Conservation (phyloP, 352 stramenopile species). For the Phytopythium sindhum region DNA sequence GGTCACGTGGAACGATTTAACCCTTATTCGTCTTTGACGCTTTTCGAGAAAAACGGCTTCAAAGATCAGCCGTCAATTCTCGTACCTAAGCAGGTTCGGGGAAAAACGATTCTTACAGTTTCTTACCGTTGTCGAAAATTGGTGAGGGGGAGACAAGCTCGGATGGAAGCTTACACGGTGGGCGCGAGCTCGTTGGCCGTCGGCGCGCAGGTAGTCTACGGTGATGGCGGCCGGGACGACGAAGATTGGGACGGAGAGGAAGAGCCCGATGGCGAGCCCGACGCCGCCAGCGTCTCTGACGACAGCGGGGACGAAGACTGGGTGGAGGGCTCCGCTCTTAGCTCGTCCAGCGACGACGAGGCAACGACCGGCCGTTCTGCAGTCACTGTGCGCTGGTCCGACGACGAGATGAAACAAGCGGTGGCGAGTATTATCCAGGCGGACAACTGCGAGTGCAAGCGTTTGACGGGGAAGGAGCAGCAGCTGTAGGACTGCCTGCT, state of each 20-base stretch:
- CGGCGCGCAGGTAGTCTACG: too few species aligned
- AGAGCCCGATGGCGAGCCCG: background rate
- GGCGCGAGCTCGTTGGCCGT: too few species aligned
- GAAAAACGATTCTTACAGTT: background rate
- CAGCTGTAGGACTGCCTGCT: background rate
- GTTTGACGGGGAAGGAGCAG: background rate
- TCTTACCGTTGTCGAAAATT: conserved; percentile 8
- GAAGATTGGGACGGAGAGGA: too few species aligned
- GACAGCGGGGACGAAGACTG: conserved; percentile 5
- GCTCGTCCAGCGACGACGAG: too few species aligned
- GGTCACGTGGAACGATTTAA: too few species aligned
- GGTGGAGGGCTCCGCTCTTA: background rate
- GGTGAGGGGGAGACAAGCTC: too few species aligned
- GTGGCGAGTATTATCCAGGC: background rate
- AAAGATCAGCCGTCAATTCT: background rate
- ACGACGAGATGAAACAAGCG: too few species aligned
- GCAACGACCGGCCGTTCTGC: too few species aligned
- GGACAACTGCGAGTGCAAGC: background rate
- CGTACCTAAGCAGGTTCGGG: conserved; percentile 2
- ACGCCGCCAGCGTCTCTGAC: background rate
- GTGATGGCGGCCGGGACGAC: too few species aligned
- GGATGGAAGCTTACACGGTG: background rate
- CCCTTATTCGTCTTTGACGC: too few species aligned
- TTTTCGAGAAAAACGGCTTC: conserved; percentile 8
- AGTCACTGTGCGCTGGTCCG: too few species aligned